Conservation (phyloP, 768 basidiomycete genomes). For the Lentinula edodes region DNA sequence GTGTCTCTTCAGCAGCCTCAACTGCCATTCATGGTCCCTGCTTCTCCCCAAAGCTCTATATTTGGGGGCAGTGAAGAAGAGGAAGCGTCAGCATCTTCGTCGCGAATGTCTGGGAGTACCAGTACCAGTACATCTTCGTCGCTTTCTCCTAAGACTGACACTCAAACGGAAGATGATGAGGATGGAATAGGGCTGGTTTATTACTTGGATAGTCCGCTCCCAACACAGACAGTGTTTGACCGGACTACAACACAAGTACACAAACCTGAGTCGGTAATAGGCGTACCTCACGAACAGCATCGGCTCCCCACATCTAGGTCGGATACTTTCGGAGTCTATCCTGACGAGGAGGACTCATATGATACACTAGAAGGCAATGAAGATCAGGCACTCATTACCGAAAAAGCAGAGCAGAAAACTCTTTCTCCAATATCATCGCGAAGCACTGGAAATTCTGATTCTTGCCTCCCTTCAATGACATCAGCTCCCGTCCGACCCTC, state of each 20-base stretch:
- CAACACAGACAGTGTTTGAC: not conserved
- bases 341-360: constrained; percentile 7
- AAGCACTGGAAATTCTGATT: not conserved
- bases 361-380: constrained; percentile 6
- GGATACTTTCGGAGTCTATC: constrained; percentile 30
- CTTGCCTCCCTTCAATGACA: not conserved
- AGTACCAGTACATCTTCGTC: constrained; percentile 1
- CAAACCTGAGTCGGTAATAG: not conserved
- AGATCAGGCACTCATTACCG: not conserved
- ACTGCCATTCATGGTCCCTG: constrained; percentile 10
- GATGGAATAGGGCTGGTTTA: constrained; percentile 19
- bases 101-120: constrained; percentile 11
- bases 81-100: constrained; percentile 29
- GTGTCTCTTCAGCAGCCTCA: not conserved
- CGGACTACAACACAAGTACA: not conserved
- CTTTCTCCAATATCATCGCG: not conserved
- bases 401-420: not conserved
- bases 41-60: constrained; percentile 45
- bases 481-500: constrained; percentile 13
- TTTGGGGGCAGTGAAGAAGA: constrained; percentile 38
- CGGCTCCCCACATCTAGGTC: constrained; percentile 23
- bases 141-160: constrained; percentile 26
- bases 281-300: constrained; percentile 7
- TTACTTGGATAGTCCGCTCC: constrained; percentile 26
- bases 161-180: not conserved